phyloP scores from a whole-genome alignment of 164 flowering plant species.

The Aristolochia californica region DNA sequence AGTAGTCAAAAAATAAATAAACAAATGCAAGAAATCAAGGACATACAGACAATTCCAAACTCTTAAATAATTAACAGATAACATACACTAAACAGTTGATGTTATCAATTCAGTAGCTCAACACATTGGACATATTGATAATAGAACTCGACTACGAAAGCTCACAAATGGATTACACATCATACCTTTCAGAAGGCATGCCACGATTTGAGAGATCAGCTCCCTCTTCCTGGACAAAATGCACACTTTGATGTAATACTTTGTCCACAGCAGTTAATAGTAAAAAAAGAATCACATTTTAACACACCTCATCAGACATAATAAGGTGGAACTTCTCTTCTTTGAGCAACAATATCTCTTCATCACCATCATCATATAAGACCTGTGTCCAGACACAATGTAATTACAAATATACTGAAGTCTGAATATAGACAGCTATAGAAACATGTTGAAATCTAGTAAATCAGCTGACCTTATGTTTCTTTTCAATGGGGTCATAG shows the following conservation, averaged over 20 bases:
- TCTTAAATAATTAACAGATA: too few species aligned
- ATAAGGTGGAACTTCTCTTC: constrained; percentile 45
- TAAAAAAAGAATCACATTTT: too few species aligned
- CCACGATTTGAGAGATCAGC: constrained; percentile 27
- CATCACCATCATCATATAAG: constrained; percentile 64
- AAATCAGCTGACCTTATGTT: constrained; percentile 45
- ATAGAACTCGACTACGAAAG: too few species aligned
- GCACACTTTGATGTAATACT: neutral
- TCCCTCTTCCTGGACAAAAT: constrained; percentile 30
- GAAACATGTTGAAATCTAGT: neutral
- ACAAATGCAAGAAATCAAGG: too few species aligned
- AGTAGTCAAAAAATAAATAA: too few species aligned
- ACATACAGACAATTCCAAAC: too few species aligned
- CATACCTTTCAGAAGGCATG: constrained; percentile 43
- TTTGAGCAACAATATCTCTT: constrained; percentile 44
- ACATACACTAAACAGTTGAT: too few species aligned
- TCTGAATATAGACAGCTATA: neutral
- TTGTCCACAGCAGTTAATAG: too few species aligned
- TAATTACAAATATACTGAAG: neutral
- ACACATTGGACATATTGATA: too few species aligned
- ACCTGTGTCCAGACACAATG: constrained; percentile 29
- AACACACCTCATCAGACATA: neutral
- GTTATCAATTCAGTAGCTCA: too few species aligned
- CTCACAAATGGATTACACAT: too few species aligned
- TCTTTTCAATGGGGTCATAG: constrained; percentile 40